phyloP scores from a whole-genome alignment of 192 early-diverging fungal genomes.

The Coemansia furcata region DNA sequence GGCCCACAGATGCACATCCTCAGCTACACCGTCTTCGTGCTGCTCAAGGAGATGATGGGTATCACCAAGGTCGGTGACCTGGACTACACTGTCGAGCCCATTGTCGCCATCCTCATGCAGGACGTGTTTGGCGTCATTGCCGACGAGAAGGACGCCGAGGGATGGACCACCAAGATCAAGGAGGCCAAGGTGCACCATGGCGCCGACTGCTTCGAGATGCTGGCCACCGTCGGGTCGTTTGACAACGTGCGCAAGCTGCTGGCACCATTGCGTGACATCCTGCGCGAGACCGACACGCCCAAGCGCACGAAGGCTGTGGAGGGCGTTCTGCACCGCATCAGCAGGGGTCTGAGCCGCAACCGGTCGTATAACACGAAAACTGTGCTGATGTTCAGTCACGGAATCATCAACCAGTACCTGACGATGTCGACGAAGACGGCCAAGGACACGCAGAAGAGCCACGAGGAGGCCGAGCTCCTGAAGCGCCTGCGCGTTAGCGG shows the following conservation, averaged over 20 bases:
- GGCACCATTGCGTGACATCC: constrained; percentile 80
- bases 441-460: constrained; percentile 55
- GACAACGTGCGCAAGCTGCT: constrained; percentile 69
- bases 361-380: constrained; percentile 60
- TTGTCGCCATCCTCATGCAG: constrained; percentile 73
- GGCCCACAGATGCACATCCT: constrained; percentile 95
- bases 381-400: constrained; percentile 79
- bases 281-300: constrained; percentile 78
- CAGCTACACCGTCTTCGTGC: constrained; percentile 85
- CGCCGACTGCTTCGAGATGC: constrained; percentile 83
- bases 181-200: constrained; percentile 86
- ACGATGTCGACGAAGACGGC: constrained; percentile 61
- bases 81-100: constrained; percentile 71
- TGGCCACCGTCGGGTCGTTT: constrained; percentile 70
- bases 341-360: constrained; percentile 79
- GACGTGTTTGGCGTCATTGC: constrained; percentile 93
- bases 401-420: constrained; percentile 83
- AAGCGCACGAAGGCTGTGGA: constrained; percentile 78
- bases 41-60: constrained; percentile 69
- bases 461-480: constrained; percentile 59
- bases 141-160: constrained; percentile 86
- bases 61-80: constrained; percentile 64
- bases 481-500: constrained; percentile 35
- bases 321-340: constrained; percentile 70
- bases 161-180: constrained; percentile 83